Base-by-base conservation (phyloP, 225 moss, liverwort and hornwort genomes). In the Anthoceros angustus region DNA sequence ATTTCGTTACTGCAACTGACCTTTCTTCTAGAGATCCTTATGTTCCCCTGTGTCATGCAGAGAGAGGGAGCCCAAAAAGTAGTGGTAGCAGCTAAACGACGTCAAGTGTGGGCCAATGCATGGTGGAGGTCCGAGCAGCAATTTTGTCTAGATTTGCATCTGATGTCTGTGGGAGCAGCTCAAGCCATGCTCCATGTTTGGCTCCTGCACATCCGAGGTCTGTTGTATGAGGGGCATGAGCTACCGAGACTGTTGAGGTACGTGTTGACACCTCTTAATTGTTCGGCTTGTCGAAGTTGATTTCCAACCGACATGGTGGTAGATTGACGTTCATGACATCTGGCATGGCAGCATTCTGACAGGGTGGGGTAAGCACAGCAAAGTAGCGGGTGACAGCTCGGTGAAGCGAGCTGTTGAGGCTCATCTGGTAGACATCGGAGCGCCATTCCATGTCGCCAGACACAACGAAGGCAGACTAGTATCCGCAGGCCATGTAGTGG, bases 71-170 rank as follows among this genome's bases (percentile, higher is more conserved):
- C 94, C 0, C 88, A 91, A 66, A 82, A 88, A 42, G 94, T 95
- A 39, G 94, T 88, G 3, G 83, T 95, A 64, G 88, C 90, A 61
- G 94, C 94, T 11, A 90, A 90, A 72, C 72, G 76, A 41, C 78
- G 94, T 6, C 81, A 88, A 72, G 94, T 95, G 39, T 95, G 94
- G 94, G 91, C 90, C 76, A 91, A 95, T 48, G 88, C 94, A 55
- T 95, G 90, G 88, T 91, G 94, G 94, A 78, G 86, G 14, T 91
- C 94, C 25, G 88, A 95, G 72, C 90, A 95, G 80, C 94, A 95
- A 75, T 91, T 85, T 62, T 95, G 94, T 68, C 79, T 95, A 25
- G 94, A 95, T 68, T 78, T 95, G 25, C 94, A 95, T 75, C 80
- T 95, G 6, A 95, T 95, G 94, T 95, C 94, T 25, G 94, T 95